Percentiles rank a stretch among this genome's conserved stretches.
phyloP scores from a whole-genome alignment of 352 stramenopile species.

The Hyaloperonospora arabidopsidis region DNA sequence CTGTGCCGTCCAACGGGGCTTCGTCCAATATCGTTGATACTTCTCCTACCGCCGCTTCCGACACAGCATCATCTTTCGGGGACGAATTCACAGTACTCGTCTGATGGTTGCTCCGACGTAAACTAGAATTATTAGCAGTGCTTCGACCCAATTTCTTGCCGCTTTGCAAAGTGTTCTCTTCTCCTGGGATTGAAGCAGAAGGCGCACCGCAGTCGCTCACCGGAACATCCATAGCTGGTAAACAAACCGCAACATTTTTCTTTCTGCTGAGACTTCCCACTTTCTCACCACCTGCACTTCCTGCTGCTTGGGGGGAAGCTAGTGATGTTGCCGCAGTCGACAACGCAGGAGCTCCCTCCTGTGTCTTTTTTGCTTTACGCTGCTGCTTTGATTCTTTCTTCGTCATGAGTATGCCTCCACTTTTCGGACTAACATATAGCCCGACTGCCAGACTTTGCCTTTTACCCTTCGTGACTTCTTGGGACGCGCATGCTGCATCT shows the following conservation, averaged over 20 bases:
- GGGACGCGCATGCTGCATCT: background rate
- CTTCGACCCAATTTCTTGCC: conserved; percentile 41
- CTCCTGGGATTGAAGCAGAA: conserved; percentile 26
- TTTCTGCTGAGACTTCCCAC: conserved; percentile 17
- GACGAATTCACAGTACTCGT: conserved; percentile 9
- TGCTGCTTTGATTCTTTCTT: conserved; percentile 72
- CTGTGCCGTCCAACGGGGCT: conserved; percentile 3
- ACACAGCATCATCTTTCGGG: conserved; percentile 4
- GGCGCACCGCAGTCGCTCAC: conserved; percentile 12
- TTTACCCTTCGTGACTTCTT: conserved; percentile 24
- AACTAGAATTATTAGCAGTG: conserved; percentile 20
- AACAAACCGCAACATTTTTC: conserved; percentile 18
- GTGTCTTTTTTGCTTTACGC: conserved; percentile 61
- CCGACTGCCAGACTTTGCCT: conserved; percentile 11
- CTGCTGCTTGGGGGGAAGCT: conserved; percentile 9
- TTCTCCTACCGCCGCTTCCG: background rate
- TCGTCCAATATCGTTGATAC: conserved; percentile 1
- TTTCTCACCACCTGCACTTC: conserved; percentile 18
- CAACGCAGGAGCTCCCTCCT: conserved; percentile 27
- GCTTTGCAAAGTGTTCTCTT: conserved; percentile 32
- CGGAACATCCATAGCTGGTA: conserved; percentile 6
- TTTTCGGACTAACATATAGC: conserved; percentile 19
- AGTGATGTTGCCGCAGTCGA: conserved; percentile 4
- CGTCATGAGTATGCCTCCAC: conserved; percentile 25
- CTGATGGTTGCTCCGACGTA: conserved; percentile 28